These are phyloP conservation scores for Coniochaeta sp. DNA, from an alignment of 2,329 filamentous ascomycete genomes.

Conservation along the genomic window DNA sequence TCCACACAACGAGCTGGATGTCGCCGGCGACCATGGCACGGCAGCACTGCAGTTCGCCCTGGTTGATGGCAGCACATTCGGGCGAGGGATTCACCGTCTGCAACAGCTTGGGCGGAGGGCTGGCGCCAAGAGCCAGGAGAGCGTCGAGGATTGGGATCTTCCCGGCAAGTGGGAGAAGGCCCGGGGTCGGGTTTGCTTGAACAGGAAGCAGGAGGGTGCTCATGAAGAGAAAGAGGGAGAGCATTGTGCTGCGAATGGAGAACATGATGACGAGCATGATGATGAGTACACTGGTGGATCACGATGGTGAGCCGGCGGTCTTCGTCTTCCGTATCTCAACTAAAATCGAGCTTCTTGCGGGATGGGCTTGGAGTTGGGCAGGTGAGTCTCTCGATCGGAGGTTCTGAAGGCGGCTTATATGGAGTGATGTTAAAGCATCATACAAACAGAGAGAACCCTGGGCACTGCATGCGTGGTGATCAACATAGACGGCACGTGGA, in stretches of 20 bases:
- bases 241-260: neutral
- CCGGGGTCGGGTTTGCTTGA: constrained; percentile 1
- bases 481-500: neutral
- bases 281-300: neutral
- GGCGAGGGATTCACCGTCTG: constrained; percentile 17
- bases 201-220: neutral
- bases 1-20: constrained; percentile 18
- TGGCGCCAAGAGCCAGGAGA: constrained; percentile 14
- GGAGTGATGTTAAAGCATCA: neutral
- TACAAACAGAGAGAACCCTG: neutral
- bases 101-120: constrained; percentile 17
- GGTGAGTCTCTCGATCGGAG: neutral
- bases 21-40: constrained; percentile 18
- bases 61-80: constrained; percentile 18
- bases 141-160: constrained; percentile 11
- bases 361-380: neutral
- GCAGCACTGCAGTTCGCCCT: constrained; percentile 21
- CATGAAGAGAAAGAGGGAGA: neutral
- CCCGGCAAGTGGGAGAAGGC: constrained; percentile 1
- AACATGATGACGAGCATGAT: neutral
- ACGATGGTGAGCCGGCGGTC: neutral
- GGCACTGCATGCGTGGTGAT: neutral
- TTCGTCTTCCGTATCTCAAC: neutral
- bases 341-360: constrained; percentile 1
- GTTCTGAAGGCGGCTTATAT: neutral